Percentiles rank a stretch among this genome's conserved stretches.
These are phyloP conservation scores for Ilex asprella DNA, from an alignment of 257 asterid species.

Conservation along the genomic window DNA sequence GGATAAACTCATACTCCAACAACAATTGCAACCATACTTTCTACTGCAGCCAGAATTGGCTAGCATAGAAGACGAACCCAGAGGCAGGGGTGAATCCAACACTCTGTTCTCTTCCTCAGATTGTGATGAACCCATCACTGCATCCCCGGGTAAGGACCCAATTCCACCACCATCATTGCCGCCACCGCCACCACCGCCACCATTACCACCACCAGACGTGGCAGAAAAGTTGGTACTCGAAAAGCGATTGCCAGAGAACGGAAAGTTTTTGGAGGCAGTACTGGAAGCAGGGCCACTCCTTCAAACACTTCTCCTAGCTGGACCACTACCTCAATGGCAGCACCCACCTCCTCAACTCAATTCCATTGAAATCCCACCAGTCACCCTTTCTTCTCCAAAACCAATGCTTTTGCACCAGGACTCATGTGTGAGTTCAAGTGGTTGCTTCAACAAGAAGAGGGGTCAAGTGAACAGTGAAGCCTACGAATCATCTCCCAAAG, in stretches of 20 bases:
- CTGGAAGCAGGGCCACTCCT: slow-evolving; percentile 96
- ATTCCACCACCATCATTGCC: not conserved
- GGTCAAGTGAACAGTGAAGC: slow-evolving; percentile 16
- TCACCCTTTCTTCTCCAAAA: slow-evolving; percentile 48
- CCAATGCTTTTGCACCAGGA: slow-evolving; percentile 33
- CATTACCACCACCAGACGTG: slow-evolving; percentile 11
- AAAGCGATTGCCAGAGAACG: slow-evolving; percentile 68
- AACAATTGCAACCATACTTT: slow-evolving; percentile 31
- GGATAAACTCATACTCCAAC: slow-evolving; percentile 46
- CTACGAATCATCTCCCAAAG: slow-evolving; percentile 40
- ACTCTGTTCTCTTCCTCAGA: slow-evolving; percentile 39
- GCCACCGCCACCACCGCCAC: not conserved
- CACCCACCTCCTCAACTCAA: slow-evolving; percentile 94
- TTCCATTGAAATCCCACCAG: slow-evolving; percentile 86
- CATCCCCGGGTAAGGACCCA: not conserved
- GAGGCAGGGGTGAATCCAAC: slow-evolving; percentile 10
- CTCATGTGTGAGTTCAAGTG: slow-evolving; percentile 37
- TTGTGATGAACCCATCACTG: slow-evolving; percentile 37
- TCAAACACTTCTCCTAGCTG: slow-evolving; percentile 79
- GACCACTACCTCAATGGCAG: slow-evolving; percentile 97
- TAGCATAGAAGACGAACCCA: slow-evolving; percentile 45
- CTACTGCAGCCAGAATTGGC: slow-evolving; percentile 27
- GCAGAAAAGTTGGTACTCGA: slow-evolving; percentile 25
- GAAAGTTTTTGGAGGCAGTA: slow-evolving; percentile 80
- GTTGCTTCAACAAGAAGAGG: slow-evolving; percentile 46